phyloP scores from a whole-genome alignment of 2,329 filamentous ascomycete genomes.

The Hypoxylon sp. region DNA sequence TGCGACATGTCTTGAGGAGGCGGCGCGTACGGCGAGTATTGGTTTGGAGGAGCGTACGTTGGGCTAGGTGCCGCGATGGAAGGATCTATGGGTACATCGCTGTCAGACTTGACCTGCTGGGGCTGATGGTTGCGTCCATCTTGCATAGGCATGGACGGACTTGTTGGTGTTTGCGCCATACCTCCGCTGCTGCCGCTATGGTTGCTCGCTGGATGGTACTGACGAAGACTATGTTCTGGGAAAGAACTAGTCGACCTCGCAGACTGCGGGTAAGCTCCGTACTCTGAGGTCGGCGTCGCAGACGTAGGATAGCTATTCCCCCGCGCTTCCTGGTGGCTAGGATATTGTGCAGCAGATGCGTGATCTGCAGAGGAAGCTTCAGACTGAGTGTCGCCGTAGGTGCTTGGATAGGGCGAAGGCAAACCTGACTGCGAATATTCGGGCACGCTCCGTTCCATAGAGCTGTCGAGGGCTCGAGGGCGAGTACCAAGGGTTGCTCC shows the following conservation, averaged over 20 bases:
- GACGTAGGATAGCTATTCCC: slow-evolving; percentile 79
- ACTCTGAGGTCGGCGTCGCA: slow-evolving; percentile 90
- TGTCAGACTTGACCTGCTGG: slow-evolving; percentile 90
- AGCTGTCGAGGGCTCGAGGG: slow-evolving; percentile 54
- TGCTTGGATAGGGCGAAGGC: slow-evolving; percentile 78
- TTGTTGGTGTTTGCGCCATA: slow-evolving; percentile 98
- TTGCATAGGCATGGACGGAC: slow-evolving; percentile 93
- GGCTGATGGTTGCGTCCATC: slow-evolving; percentile 85
- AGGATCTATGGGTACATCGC: slow-evolving; percentile 98
- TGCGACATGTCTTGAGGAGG: slow-evolving; percentile 90
- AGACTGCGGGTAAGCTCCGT: slow-evolving; percentile 81
- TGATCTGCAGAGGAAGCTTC: slow-evolving; percentile 91
- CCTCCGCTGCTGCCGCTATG: slow-evolving; percentile 81
- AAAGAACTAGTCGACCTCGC: slow-evolving; percentile 84
- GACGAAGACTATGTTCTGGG: slow-evolving; percentile 88
- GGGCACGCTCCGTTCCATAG: slow-evolving; percentile 75
- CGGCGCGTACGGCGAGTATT: slow-evolving; percentile 89
- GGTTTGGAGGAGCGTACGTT: slow-evolving; percentile 84
- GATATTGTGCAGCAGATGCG: slow-evolving; percentile 92
- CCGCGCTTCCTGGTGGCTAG: slow-evolving; percentile 84
- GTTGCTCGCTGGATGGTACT: slow-evolving; percentile 84
- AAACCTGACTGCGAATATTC: slow-evolving; percentile 92
- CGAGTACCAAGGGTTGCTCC: slow-evolving; percentile 53
- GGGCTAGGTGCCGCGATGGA: slow-evolving; percentile 95
- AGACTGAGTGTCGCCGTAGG: slow-evolving; percentile 80